A percentile compares a stretch with the other conserved stretches of the same genome.
These are phyloP conservation scores for Azolla pinnata DNA, from an alignment of 75 land plant genomes.

Conservation along the genomic window DNA sequence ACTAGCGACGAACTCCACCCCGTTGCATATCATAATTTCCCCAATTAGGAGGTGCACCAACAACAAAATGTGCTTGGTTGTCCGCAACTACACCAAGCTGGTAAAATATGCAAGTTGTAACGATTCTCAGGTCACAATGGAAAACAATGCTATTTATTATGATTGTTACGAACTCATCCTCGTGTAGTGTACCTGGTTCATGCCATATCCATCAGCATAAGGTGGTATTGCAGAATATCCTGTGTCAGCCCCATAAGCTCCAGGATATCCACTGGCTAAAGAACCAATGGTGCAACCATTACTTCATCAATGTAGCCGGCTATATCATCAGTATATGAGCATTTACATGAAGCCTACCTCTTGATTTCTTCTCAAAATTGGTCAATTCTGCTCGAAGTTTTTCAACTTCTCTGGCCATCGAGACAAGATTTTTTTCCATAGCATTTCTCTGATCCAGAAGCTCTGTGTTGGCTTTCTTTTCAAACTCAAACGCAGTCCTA, in stretches of 20 bases:
- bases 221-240: slow-evolving; percentile 24
- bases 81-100: slow-evolving; percentile 28
- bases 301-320: background rate
- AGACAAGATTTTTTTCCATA: slow-evolving; percentile 66
- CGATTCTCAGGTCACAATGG: background rate
- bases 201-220: slow-evolving; percentile 39
- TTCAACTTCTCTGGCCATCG: slow-evolving; percentile 75
- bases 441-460: slow-evolving; percentile 53
- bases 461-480: slow-evolving; percentile 62
- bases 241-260: slow-evolving; percentile 31
- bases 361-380: slow-evolving; percentile 39
- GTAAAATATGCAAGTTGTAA: background rate
- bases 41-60: slow-evolving; percentile 32
- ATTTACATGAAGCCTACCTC: slow-evolving; percentile 6
- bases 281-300: background rate
- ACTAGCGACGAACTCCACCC: slow-evolving; percentile 21
- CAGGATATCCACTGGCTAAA: slow-evolving; percentile 16
- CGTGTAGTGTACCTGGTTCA: slow-evolving; percentile 21
- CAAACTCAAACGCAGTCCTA: slow-evolving; percentile 58
- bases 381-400: slow-evolving; percentile 63
- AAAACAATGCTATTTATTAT: background rate
- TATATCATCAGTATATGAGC: background rate
- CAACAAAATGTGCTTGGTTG: slow-evolving; percentile 35
- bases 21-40: slow-evolving; percentile 39
- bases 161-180: background rate